Base-by-base conservation (phyloP, 495 filamentous ascomycete genomes). In the Ramalina intermedia region DNA sequence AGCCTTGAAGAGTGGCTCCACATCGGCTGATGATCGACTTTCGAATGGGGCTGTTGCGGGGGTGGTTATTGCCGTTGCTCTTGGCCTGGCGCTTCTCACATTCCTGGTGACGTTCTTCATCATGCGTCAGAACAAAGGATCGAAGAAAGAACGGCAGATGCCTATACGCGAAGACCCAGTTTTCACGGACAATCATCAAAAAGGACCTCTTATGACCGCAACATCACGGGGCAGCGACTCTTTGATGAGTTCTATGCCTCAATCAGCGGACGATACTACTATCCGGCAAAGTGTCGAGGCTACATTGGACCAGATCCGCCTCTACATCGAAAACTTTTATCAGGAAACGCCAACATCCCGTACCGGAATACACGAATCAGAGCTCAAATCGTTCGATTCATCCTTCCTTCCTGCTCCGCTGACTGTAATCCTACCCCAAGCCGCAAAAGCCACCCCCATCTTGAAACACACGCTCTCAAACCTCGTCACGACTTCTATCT, bases 11-110 rank as follows among this genome's bases (percentile, higher is more conserved):
- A 12, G 16, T 39, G 24, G 1, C 16, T n/a, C 18, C 16, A 12
- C 21, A 2, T 20, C 38, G 14, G 1, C 24, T 6, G 18, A 35
- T 14, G 5, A 41, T 26, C 14, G 47, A 45, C 21, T 54, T 21
- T 53, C 48, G 40, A 52, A 41, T n/a, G 60, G 60, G 6, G 48
- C 57, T 3, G 56, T 66, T 14, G 65, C 65, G 21, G 65, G 65
- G 4, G 58, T 55, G 2, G 58, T 65, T 29, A 49, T 66, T 12
- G 65, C 58, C 1, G 55, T 55, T 8, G 56, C 65, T 35, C 23
- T 60, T 7, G 65, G 60, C 4, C 46, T 55, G 2, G 60, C 56
- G 13, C 35, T 67, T 5, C 21, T 67, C 2, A 58, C 62, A 1
- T 55, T 64, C 7, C 42, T 67, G 6, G 39, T 50, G n/a, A 58